Evolutionary conservation across 768 basidiomycete genomes (phyloP).

Genomic region (Xanthoconium purpureum): DNA sequence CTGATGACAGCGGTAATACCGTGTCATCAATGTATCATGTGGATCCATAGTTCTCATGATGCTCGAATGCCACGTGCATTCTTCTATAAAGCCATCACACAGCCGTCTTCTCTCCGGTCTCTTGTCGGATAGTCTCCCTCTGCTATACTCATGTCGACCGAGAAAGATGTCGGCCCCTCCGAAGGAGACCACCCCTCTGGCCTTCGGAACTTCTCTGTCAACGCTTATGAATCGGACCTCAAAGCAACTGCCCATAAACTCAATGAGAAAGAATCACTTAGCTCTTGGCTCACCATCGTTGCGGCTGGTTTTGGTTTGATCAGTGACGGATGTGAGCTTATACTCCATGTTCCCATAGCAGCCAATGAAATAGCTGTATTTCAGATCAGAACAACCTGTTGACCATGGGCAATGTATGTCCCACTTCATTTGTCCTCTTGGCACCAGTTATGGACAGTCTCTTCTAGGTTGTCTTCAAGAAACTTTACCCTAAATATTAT

Average conservation of each 20-base stretch:
- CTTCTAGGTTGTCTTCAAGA: constrained; percentile 58
- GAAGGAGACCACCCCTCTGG: constrained; percentile 9
- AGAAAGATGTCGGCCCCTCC: constrained; percentile 12
- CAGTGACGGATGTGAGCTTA: constrained; percentile 52
- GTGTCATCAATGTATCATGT: background rate
- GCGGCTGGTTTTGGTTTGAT: constrained; percentile 66
- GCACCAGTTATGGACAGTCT: constrained; percentile 9
- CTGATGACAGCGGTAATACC: constrained; percentile 3
- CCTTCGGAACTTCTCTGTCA: constrained; percentile 19
- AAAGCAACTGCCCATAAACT: constrained; percentile 24
- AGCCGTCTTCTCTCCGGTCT: background rate
- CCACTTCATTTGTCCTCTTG: constrained; percentile 5
- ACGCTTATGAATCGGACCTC: constrained; percentile 22
- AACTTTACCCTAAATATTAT: constrained; percentile 61
- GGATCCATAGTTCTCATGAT: background rate
- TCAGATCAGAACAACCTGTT: constrained; percentile 69
- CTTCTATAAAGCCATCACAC: constrained; percentile 22
- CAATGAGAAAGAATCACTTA: constrained; percentile 43
- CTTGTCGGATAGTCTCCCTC: background rate
- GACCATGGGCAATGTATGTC: constrained; percentile 69
- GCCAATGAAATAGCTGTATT: constrained; percentile 3
- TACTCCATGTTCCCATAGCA: background rate
- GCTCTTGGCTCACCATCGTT: constrained; percentile 60
- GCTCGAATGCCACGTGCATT: constrained; percentile 21
- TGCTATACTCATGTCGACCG: constrained; percentile 19